Percentiles rank a stretch among this genome's conserved stretches.
Evolutionary conservation across 768 basidiomycete genomes (phyloP).

Genomic region (Podaxis sp.): DNA sequence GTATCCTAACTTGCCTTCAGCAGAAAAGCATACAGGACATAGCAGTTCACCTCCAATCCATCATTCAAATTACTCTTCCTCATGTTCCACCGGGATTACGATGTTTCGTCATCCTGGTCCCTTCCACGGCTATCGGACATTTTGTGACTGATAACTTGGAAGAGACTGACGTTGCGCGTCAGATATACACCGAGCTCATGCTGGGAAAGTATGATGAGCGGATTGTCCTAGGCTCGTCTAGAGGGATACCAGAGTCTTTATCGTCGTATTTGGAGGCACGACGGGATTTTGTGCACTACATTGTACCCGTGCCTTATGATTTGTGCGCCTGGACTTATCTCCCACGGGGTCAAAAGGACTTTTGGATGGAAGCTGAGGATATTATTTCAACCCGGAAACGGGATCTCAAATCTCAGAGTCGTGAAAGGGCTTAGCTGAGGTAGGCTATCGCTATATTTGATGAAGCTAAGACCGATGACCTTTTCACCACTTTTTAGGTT

Average conservation of each 20-base stretch:
- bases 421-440: neutral
- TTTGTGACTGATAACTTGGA: neutral
- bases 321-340: slow-evolving; percentile 8
- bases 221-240: slow-evolving; percentile 9
- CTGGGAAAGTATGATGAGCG: slow-evolving; percentile 5
- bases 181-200: neutral
- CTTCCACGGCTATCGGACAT: neutral
- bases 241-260: neutral
- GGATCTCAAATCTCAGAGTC: neutral
- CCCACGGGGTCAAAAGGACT: slow-evolving; percentile 1
- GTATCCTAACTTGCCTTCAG: neutral
- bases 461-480: neutral
- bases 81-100: neutral
- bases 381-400: neutral
- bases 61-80: neutral
- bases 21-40: neutral
- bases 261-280: neutral
- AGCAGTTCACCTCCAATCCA: neutral
- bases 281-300: neutral
- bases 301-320: slow-evolving; percentile 6
- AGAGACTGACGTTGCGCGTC: neutral
- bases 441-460: neutral
- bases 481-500: neutral
- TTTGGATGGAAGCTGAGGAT: slow-evolving; percentile 11
- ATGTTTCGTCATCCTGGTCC: slow-evolving; percentile 6